phyloP scores from a whole-genome alignment of 495 filamentous ascomycete species.

The Neurospora sp. region DNA sequence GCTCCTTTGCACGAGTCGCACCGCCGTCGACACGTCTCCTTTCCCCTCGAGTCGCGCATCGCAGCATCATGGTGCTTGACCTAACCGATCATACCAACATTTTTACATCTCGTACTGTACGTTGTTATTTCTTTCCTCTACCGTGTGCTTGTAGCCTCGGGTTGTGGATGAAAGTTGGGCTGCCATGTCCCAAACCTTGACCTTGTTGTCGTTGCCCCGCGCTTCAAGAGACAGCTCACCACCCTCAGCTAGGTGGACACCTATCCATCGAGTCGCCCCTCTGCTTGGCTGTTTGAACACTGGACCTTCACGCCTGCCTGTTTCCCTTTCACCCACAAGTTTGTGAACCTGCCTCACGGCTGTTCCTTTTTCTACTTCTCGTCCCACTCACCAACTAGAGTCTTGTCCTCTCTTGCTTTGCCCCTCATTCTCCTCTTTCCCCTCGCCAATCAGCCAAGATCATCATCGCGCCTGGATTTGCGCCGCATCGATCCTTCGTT shows the following conservation, averaged over 20 bases:
- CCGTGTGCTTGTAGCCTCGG: background rate
- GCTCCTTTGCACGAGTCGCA: background rate
- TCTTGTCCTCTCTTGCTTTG: background rate
- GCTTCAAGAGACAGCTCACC: background rate
- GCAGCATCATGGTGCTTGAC: slow-evolving; percentile 21
- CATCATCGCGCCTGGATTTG: background rate
- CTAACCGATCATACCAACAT: slow-evolving; percentile 9
- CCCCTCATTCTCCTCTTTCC: background rate
- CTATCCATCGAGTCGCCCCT: background rate
- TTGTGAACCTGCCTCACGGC: background rate
- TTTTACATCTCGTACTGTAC: slow-evolving; percentile 13
- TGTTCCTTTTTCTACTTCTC: background rate
- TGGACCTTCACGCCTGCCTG: background rate
- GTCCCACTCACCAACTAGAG: background rate
- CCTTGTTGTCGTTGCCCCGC: background rate
- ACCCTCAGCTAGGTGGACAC: background rate
- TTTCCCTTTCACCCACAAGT: background rate
- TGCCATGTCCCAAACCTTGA: background rate
- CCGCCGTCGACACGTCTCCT: background rate
- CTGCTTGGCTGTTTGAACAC: background rate
- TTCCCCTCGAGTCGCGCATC: slow-evolving; percentile 2
- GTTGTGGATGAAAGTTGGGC: background rate
- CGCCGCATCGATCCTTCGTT: background rate
- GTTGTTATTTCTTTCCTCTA: background rate
- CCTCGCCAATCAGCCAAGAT: background rate